A percentile compares a stretch with the other conserved stretches of the same genome.
phyloP scores from a whole-genome alignment of 768 basidiomycete species.

The Amanita exitialis region DNA sequence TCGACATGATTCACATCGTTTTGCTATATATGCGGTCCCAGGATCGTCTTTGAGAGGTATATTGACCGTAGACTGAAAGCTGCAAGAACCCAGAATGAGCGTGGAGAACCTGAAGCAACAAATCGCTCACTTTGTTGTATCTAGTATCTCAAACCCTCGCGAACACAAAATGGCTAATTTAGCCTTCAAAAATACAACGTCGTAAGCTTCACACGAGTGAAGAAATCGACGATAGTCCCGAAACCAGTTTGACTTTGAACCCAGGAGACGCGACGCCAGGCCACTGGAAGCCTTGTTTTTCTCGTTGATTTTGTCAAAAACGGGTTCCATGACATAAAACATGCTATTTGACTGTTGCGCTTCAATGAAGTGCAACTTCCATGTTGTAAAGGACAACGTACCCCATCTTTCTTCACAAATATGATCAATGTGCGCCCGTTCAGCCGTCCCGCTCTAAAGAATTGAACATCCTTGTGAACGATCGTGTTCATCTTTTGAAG shows the following conservation, averaged over 20 bases:
- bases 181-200: conserved; percentile 83
- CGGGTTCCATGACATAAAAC: conserved; percentile 91
- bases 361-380: not conserved
- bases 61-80: conserved; percentile 73
- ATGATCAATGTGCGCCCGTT: conserved; percentile 84
- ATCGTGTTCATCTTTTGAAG: conserved; percentile 88
- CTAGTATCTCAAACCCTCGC: conserved; percentile 97
- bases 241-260: conserved; percentile 86
- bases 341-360: conserved; percentile 54
- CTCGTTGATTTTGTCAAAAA: conserved; percentile 78
- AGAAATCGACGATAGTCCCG: conserved; percentile 83
- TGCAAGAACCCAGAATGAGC: conserved; percentile 17
- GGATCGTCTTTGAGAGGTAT: conserved; percentile 74
- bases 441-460: conserved; percentile 89
- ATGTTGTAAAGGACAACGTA: conserved; percentile 13
- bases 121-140: conserved; percentile 70
- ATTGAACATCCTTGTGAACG: conserved; percentile 70
- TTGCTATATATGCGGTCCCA: conserved; percentile 60
- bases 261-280: conserved; percentile 50
- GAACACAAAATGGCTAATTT: conserved; percentile 88
- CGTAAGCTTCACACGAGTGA: conserved; percentile 76
- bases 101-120: not conserved
- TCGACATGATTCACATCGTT: conserved; percentile 77
- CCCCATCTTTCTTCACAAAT: conserved; percentile 93
- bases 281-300: conserved; percentile 53